A percentile compares a stretch with the other conserved stretches of the same genome.
Conservation (phyloP, 495 filamentous ascomycete species). For the Cercophora scortea region DNA sequence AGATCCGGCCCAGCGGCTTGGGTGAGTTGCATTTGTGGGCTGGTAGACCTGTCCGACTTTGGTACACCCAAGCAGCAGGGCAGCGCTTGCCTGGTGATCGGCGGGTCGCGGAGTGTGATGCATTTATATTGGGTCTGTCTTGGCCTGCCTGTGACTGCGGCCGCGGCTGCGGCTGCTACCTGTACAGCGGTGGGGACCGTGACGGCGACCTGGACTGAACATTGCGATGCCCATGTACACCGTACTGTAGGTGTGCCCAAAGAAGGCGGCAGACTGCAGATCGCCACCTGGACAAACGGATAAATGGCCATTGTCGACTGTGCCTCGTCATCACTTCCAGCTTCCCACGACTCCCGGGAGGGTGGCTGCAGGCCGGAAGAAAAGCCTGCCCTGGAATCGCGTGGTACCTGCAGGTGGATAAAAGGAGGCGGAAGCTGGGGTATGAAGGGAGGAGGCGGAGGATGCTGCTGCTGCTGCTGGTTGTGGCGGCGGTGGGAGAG, state of each 20-base stretch:
- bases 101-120: no score
- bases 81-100: no score
- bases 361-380: not conserved
- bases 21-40: not conserved
- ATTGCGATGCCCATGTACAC: no score
- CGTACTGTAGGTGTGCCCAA: not conserved
- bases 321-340: not conserved
- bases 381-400: not conserved
- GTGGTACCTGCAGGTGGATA: not conserved
- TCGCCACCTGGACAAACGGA: slow-evolving; percentile 1
- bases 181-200: no score
- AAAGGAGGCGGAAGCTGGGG: no score
- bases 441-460: not conserved
- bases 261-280: slow-evolving; percentile 1
- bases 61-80: no score
- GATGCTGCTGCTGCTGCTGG: no score
- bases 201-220: no score
- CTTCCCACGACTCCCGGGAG: not conserved
- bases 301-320: slow-evolving; percentile 1
- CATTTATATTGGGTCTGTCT: no score
- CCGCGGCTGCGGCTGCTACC: not conserved
- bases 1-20: slow-evolving; percentile 1
- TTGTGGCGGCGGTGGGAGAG: not conserved
- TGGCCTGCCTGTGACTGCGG: not conserved
- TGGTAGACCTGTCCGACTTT: no score